phyloP scores from a whole-genome alignment of 192 early-diverging fungal genomes.

The Backusella liffmaniae region DNA sequence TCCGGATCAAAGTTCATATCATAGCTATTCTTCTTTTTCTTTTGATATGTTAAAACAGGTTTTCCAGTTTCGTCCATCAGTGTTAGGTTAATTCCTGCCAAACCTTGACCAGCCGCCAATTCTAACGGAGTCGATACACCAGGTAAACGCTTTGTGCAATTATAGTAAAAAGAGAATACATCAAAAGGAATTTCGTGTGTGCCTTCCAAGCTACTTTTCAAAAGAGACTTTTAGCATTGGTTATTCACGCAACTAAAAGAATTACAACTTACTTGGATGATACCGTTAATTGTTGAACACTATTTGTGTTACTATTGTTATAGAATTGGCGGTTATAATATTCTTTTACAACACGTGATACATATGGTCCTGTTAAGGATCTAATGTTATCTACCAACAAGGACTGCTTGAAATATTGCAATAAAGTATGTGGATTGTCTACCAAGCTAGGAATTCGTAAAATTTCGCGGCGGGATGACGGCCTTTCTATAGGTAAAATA shows the following conservation, averaged over 20 bases:
- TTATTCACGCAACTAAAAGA: background rate
- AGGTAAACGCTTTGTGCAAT: conserved; percentile 28
- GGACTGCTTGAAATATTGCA: conserved; percentile 64
- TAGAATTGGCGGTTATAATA: background rate
- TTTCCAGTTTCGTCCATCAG: conserved; percentile 37
- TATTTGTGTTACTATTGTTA: background rate
- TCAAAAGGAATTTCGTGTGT: conserved; percentile 17
- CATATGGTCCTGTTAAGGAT: conserved; percentile 13
- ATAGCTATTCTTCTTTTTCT: background rate
- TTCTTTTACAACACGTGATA: background rate
- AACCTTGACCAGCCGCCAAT: conserved; percentile 43
- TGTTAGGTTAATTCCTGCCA: conserved; percentile 53
- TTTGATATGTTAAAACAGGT: conserved; percentile 36
- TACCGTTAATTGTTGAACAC: background rate
- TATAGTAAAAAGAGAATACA: conserved; percentile 55
- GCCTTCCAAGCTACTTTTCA: background rate
- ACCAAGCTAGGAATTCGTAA: conserved; percentile 54
- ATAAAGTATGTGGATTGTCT: conserved; percentile 55
- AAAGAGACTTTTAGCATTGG: background rate
- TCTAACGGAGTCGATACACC: conserved; percentile 38
- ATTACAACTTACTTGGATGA: background rate
- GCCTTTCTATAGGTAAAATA: conserved; percentile 58
- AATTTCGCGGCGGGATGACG: conserved; percentile 35
- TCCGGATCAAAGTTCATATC: conserved; percentile 13
- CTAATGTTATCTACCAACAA: conserved; percentile 27